phyloP scores from a whole-genome alignment of 2,329 filamentous ascomycete genomes.

The Knufia petricola region DNA sequence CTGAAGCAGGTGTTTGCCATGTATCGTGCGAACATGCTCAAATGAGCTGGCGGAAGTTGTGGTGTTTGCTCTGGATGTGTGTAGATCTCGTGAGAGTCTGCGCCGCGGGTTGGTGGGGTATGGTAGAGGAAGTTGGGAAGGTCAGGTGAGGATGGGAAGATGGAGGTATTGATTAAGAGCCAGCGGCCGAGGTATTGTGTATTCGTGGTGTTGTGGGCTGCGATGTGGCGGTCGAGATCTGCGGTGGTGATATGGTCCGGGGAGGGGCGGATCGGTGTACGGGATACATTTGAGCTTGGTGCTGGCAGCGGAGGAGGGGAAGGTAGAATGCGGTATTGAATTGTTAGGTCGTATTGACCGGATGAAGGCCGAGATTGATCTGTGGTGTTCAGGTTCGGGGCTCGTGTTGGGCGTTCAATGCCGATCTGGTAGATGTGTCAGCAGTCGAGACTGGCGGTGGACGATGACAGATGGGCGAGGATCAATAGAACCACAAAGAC shows the following conservation, averaged over 20 bases:
- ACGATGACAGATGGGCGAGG: too few species aligned
- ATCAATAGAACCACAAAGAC: too few species aligned
- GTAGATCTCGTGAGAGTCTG: neutral
- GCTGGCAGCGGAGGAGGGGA: neutral
- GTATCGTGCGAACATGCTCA: constrained; percentile 4
- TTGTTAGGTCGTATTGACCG: constrained; percentile 9
- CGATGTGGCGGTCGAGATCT: neutral
- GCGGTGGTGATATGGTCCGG: neutral
- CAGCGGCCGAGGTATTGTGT: neutral
- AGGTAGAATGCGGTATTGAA: constrained; percentile 3
- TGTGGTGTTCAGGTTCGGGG: neutral
- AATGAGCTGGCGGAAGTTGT: neutral
- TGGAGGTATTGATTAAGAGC: neutral
- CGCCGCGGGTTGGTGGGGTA: constrained; percentile 3
- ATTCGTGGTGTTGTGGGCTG: neutral
- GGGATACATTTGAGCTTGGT: neutral
- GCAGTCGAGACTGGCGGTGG: too few species aligned
- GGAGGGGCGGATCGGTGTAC: neutral
- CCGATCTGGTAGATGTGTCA: constrained; percentile 1
- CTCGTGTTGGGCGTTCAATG: neutral
- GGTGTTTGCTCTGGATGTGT: neutral
- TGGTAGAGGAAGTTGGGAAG: constrained; percentile 1
- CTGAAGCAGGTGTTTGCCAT: neutral
- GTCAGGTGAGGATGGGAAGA: neutral
- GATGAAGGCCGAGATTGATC: neutral